Evolutionary conservation across 2,329 filamentous ascomycete genomes (phyloP).

Genomic region (Epichloe coenophiala): DNA sequence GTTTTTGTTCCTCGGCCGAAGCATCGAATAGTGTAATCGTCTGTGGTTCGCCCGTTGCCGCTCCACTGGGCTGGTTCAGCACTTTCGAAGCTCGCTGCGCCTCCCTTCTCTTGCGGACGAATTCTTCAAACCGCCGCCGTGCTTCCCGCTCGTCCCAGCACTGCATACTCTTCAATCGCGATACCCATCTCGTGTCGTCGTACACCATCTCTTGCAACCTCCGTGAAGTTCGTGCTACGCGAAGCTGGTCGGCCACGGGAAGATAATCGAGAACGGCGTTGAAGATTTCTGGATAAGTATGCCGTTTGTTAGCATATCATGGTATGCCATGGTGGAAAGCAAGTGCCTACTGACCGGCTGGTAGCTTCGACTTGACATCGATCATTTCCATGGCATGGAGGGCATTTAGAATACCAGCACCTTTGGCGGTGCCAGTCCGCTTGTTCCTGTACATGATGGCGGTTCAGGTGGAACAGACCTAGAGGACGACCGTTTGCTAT

Average conservation of each 20-base stretch:
- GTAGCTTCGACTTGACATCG: constrained; percentile 62
- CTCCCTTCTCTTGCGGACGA: constrained; percentile 47
- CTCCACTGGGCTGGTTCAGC: constrained; percentile 9
- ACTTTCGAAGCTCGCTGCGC: constrained; percentile 12
- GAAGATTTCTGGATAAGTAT: constrained; percentile 56
- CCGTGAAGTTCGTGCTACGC: constrained; percentile 70
- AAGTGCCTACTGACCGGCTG: constrained; percentile 47
- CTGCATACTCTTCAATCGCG: constrained; percentile 71
- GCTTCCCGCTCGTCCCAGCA: constrained; percentile 89
- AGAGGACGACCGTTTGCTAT: constrained; percentile 2
- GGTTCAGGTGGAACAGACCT: neutral
- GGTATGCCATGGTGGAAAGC: neutral
- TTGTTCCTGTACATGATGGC: constrained; percentile 29
- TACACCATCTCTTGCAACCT: constrained; percentile 97
- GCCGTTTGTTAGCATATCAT: constrained; percentile 1
- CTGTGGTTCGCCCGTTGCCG: constrained; percentile 8
- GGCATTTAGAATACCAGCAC: constrained; percentile 54
- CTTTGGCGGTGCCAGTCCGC: constrained; percentile 24
- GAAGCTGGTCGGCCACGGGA: constrained; percentile 70
- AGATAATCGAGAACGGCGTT: constrained; percentile 81
- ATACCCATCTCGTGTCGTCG: constrained; percentile 91
- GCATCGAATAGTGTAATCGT: constrained; percentile 60
- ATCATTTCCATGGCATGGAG: constrained; percentile 72
- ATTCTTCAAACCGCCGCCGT: constrained; percentile 64
- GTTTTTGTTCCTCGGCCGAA: constrained; percentile 48